Evolutionary conservation across 2,329 filamentous ascomycete genomes (phyloP).

Genomic region (Atkinsonella texensis): DNA sequence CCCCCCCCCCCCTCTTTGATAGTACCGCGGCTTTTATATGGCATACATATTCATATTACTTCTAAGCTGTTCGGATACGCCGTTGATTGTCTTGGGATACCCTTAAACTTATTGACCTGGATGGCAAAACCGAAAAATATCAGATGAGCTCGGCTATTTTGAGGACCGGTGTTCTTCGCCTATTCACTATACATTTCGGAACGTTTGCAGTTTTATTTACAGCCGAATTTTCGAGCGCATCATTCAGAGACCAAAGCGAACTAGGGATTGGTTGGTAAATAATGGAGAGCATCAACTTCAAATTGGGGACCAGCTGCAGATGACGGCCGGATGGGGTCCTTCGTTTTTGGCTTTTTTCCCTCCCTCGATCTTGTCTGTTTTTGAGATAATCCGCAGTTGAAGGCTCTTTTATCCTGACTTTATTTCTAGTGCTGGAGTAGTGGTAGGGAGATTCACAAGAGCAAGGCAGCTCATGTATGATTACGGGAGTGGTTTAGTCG

Average conservation of each 20-base stretch:
- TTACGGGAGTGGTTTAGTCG: not conserved
- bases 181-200: not conserved
- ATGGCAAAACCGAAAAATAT: not conserved
- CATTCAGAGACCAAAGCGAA: not conserved
- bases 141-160: not conserved
- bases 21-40: not conserved
- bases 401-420: not conserved
- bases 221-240: too few species aligned
- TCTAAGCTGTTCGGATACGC: not conserved
- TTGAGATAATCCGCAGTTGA: not conserved
- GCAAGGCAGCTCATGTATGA: not conserved
- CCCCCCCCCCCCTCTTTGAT: not conserved
- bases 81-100: conserved; percentile 15
- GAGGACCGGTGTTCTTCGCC: not conserved
- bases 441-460: not conserved
- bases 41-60: not conserved
- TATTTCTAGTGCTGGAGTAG: not conserved
- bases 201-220: not conserved
- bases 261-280: not conserved
- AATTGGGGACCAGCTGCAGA: too few species aligned
- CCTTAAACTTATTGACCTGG: conserved; percentile 11
- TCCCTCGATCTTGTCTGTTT: not conserved
- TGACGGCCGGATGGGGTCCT: too few species aligned
- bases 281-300: not conserved
- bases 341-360: not conserved